These are phyloP conservation scores for Epichloe brachyelytri DNA, from an alignment of 2,329 filamentous ascomycete species.

Conservation along the genomic window DNA sequence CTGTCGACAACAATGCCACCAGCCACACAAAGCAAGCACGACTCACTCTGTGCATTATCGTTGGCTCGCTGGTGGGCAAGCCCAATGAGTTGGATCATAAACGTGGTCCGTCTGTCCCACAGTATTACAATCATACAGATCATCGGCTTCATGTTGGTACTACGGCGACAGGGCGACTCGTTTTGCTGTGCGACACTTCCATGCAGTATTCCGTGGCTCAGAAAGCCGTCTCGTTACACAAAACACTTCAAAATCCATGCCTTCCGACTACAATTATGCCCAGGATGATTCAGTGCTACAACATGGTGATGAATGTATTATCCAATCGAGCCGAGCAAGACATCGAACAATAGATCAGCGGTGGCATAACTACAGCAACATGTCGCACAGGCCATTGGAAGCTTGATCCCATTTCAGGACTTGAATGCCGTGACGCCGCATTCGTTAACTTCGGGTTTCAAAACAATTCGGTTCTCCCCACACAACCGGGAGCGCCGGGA, in stretches of 20 bases:
- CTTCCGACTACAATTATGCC: background rate
- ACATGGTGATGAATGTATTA: background rate
- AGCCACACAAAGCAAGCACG: too few species aligned
- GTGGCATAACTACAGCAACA: background rate
- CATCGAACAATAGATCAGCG: background rate
- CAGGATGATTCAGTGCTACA: background rate
- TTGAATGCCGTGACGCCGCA: background rate
- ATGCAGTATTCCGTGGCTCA: background rate
- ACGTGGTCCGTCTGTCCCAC: too few species aligned
- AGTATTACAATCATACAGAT: background rate
- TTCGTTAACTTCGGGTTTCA: background rate
- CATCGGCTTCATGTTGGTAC: background rate
- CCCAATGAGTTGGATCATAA: too few species aligned
- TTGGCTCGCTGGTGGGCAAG: too few species aligned
- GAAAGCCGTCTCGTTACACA: background rate
- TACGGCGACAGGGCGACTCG: background rate
- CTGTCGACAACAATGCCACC: too few species aligned
- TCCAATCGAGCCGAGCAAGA: background rate
- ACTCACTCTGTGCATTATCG: too few species aligned
- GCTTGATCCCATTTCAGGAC: background rate
- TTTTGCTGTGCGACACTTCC: background rate
- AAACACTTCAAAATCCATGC: background rate
- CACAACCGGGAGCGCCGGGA: background rate
- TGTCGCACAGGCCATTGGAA: background rate
- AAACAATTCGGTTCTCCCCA: background rate